These are phyloP conservation scores for Echites panduratus DNA, from an alignment of 257 asterid species.

Conservation along the genomic window DNA sequence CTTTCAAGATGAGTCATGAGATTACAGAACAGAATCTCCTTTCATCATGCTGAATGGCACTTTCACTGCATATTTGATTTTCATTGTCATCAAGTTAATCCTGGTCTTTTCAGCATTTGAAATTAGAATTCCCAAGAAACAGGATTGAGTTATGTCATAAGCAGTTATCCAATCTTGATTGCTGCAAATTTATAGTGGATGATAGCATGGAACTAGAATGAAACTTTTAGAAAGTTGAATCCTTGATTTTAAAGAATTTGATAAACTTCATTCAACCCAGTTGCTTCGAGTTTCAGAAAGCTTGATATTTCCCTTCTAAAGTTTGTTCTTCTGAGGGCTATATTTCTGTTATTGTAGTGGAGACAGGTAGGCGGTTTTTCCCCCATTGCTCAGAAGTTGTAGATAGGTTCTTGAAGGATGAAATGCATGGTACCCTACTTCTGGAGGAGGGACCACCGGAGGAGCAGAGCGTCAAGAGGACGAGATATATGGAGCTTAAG, in stretches of 20 bases:
- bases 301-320: not conserved
- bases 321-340: not conserved
- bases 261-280: not conserved
- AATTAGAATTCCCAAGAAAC: not conserved
- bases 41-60: not conserved
- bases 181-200: not conserved
- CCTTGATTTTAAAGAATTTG: not conserved
- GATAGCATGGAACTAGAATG: not conserved
- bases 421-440: constrained; percentile 41
- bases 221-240: not conserved
- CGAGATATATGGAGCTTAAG: constrained; percentile 70
- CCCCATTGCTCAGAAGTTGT: constrained; percentile 79
- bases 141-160: not conserved
- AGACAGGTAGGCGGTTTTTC: constrained; percentile 61
- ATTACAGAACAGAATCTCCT: not conserved
- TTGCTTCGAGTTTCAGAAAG: not conserved
- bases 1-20: not conserved
- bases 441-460: constrained; percentile 61
- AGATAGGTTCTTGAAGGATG: constrained; percentile 72
- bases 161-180: not conserved
- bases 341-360: constrained; percentile 36
- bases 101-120: not conserved
- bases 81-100: not conserved
- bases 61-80: not conserved
- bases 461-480: constrained; percentile 55